Base-by-base conservation (phyloP, 2,329 filamentous ascomycete genomes). In the Monosporascus sp. region DNA sequence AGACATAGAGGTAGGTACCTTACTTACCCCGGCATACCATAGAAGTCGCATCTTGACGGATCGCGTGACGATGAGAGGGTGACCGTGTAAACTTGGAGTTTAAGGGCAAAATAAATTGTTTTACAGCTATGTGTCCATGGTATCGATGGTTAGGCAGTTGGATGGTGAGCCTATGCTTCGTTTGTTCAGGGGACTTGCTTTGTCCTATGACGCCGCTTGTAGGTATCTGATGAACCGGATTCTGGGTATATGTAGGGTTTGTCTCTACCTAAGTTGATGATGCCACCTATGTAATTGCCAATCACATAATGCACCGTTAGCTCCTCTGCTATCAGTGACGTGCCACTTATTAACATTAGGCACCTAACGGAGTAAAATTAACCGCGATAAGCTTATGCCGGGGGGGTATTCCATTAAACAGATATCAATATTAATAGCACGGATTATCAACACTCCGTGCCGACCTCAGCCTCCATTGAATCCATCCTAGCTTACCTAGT, bases 11-110 rank as follows among this genome's bases (percentile, higher is more conserved):
- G 9, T 31, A 31, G 27, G 9, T 31, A 11, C 27, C 25, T 20
- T 46, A 46, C 80, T 68, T 78, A 83, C 80, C 75, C 79, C 79
- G 65, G 80, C 78, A 66, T 83, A 84, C 79, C 79, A 82, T 58
- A 74, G 73, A 61, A 83, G 69, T 67, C 81, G 78, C 81, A 83
- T 83, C 64, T 70, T 79, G 66, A 67, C 59, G 48, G 54, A 54
- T 52, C 43, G 43, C 43, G 43, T 31, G 43, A 46, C 17, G 6
- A 46, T 25, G 20, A n/a, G n/a, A 46, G 39, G 27, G 44, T 22
- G 43, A 20, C 48, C 46, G 51, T 49, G 43, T 20, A 52, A 53
- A 24, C 15, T 51, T 47, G 50, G 51, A 55, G 55, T 54, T 37
- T 24, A 46, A n/a, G 11, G 11, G 18, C 11, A 44, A 22, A 18